phyloP scores from a whole-genome alignment of 257 asterid genomes.

The Solanum dulcamara region DNA sequence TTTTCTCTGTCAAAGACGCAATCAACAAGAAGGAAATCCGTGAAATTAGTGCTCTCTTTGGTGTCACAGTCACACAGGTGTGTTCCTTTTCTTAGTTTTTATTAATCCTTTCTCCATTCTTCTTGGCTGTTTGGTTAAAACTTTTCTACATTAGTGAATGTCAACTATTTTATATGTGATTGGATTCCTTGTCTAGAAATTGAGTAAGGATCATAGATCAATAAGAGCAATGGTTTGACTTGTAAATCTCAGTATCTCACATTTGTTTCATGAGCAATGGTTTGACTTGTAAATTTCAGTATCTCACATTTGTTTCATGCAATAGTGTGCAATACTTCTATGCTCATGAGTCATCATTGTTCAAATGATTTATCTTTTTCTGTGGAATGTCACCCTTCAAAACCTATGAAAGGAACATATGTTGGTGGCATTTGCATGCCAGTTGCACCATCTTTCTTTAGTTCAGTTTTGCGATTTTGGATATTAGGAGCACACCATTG shows the following conservation, averaged over 20 bases:
- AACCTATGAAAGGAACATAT: neutral
- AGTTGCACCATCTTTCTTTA: neutral
- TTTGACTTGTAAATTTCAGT: neutral
- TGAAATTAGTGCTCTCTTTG: slow-evolving; percentile 89
- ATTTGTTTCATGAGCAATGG: neutral
- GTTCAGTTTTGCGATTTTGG: neutral
- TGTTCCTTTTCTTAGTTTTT: neutral
- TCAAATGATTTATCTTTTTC: neutral
- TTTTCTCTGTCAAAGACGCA: slow-evolving; percentile 80
- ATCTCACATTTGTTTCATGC: neutral
- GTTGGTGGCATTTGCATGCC: neutral
- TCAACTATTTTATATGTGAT: neutral
- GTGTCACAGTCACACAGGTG: slow-evolving; percentile 94
- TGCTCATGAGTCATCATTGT: neutral
- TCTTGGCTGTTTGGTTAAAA: neutral
- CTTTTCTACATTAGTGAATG: neutral
- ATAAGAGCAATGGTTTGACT: neutral
- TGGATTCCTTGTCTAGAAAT: neutral
- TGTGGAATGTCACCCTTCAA: neutral
- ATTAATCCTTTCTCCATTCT: neutral
- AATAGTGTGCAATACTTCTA: neutral
- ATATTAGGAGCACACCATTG: neutral
- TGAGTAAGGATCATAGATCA: neutral
- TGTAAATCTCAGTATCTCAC: neutral
- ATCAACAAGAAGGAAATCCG: slow-evolving; percentile 82